phyloP scores from a whole-genome alignment of 2,329 filamentous ascomycete genomes.

The Trichoderma brevicompactum region DNA sequence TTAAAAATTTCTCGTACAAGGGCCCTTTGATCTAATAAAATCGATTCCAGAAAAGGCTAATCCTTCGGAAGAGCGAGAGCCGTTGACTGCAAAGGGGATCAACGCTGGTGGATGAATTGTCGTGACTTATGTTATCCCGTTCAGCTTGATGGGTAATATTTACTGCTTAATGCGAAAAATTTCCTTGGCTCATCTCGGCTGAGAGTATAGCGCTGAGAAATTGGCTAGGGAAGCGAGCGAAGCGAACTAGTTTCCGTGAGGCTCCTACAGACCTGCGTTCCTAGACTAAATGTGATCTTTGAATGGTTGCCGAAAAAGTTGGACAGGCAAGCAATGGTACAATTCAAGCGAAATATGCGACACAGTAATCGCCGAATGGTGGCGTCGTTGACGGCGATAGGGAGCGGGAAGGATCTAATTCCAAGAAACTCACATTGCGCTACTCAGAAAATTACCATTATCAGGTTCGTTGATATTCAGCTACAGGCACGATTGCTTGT shows the following conservation, averaged over 20 bases:
- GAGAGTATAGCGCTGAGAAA: background rate
- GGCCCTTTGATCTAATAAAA: background rate
- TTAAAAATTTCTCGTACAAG: no score
- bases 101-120: background rate
- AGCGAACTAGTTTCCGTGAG: background rate
- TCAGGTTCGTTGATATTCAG: background rate
- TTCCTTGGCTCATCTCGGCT: background rate
- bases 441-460: background rate
- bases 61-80: background rate
- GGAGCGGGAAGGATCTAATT: constrained; percentile 2
- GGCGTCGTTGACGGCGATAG: constrained; percentile 1
- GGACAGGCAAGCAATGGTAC: background rate
- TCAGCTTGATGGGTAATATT: background rate
- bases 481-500: background rate
- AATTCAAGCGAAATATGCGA: background rate
- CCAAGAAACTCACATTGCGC: background rate
- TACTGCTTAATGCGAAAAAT: background rate
- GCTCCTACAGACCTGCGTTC: background rate
- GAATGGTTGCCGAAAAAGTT: constrained; percentile 1
- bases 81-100: background rate
- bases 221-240: background rate
- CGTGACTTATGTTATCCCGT: background rate
- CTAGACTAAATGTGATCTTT: background rate
- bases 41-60: background rate
- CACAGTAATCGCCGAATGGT: constrained; percentile 12